phyloP scores from a whole-genome alignment of 352 stramenopile species.

The Phytophthora europaea region DNA sequence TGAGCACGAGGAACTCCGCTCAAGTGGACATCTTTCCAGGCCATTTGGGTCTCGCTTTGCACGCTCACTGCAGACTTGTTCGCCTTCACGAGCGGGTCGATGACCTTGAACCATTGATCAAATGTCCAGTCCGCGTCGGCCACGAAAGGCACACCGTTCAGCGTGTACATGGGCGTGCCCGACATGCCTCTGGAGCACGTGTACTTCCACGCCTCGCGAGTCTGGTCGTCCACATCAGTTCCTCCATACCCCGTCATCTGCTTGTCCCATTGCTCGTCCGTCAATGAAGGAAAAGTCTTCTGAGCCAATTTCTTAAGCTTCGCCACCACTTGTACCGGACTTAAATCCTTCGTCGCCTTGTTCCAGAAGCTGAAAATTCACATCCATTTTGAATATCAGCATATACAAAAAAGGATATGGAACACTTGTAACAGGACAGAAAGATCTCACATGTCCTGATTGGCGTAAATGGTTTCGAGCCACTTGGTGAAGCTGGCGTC shows the following conservation, averaged over 20 bases:
- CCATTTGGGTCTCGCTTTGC: constrained; percentile 44
- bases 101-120: constrained; percentile 71
- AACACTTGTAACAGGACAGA: constrained; percentile 2
- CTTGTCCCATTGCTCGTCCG: constrained; percentile 70
- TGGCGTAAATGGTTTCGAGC: constrained; percentile 84
- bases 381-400: not conserved
- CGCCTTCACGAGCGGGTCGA: constrained; percentile 56
- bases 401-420: not conserved
- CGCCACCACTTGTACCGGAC: constrained; percentile 68
- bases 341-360: constrained; percentile 83
- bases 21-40: constrained; percentile 57
- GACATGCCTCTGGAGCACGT: constrained; percentile 77
- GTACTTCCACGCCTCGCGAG: constrained; percentile 85
- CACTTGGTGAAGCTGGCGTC: constrained; percentile 69
- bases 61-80: constrained; percentile 45
- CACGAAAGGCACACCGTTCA: constrained; percentile 84
- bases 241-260: constrained; percentile 83
- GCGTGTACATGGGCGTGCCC: constrained; percentile 80
- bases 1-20: constrained; percentile 50
- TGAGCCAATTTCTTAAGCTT: constrained; percentile 72
- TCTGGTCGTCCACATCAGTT: constrained; percentile 68
- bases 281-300: constrained; percentile 72
- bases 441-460: constrained; percentile 72
- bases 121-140: constrained; percentile 76
- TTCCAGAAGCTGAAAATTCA: constrained; percentile 70